These are phyloP conservation scores for Pseudogymnoascus sp. DNA, from an alignment of 2,329 filamentous ascomycete genomes.

Conservation along the genomic window DNA sequence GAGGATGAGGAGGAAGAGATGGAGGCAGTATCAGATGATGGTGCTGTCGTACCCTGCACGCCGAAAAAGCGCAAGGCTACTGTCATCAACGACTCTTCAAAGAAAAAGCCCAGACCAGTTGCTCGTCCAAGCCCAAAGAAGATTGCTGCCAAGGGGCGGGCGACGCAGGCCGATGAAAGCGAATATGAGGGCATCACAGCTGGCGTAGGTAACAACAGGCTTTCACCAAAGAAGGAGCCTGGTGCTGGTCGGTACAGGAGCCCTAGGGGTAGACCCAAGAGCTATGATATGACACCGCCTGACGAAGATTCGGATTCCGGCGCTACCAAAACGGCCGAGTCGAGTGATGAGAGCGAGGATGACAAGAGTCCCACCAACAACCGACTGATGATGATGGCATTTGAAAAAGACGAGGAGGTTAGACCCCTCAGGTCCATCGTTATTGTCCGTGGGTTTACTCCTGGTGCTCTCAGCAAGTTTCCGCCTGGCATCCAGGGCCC, in stretches of 20 bases:
- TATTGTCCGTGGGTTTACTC: not conserved
- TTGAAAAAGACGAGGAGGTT: not conserved
- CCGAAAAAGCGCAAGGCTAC: not conserved
- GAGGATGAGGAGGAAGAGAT: not conserved
- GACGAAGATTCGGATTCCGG: not conserved
- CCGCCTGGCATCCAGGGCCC: not conserved
- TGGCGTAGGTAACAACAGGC: not conserved
- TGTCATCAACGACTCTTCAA: not conserved
- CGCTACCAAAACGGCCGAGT: not conserved
- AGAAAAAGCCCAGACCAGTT: not conserved
- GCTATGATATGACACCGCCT: not conserved
- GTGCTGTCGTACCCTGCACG: not conserved
- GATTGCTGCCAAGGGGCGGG: not conserved
- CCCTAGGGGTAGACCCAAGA: not conserved
- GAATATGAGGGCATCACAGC: not conserved
- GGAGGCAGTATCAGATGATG: not conserved
- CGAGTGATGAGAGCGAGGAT: not conserved
- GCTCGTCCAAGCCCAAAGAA: not conserved
- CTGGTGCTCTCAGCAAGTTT: not conserved
- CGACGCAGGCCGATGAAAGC: not conserved
- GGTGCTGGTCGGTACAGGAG: not conserved
- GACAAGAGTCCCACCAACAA: not conserved
- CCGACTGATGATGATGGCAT: slow-evolving; percentile 1
- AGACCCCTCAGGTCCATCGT: not conserved
- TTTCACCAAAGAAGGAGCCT: not conserved